phyloP scores from a whole-genome alignment of 1,284 basidiomycete species.

The Spongispora temasekensis region DNA sequence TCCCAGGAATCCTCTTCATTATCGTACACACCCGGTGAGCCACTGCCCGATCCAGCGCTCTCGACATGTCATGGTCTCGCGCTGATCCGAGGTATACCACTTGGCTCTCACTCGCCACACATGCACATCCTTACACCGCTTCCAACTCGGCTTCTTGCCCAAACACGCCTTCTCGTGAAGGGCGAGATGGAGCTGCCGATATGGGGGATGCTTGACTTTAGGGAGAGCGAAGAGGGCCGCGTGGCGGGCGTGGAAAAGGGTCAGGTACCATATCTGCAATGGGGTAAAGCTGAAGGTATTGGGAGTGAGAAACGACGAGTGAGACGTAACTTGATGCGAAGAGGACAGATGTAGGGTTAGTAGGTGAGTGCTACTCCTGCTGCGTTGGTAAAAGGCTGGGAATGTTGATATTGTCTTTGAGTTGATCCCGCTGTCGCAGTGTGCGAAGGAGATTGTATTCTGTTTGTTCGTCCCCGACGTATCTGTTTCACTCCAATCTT shows the following conservation, averaged over 20 bases:
- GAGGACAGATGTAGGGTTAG: conserved; percentile 58
- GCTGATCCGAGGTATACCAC: conserved; percentile 58
- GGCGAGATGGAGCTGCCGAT: conserved; percentile 88
- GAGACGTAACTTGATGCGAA: conserved; percentile 88
- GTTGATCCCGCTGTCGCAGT: no score
- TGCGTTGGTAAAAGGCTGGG: not conserved
- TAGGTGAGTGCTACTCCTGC: not conserved
- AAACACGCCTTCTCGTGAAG: conserved; percentile 62
- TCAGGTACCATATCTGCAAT: conserved; percentile 81
- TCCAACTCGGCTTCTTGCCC: conserved; percentile 45
- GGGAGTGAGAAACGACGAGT: conserved; percentile 75
- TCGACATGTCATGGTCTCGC: conserved; percentile 72
- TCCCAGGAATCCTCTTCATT: conserved; percentile 24
- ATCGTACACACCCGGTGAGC: conserved; percentile 58
- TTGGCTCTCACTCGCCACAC: conserved; percentile 27
- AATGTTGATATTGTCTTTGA: no score
- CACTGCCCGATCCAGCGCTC: conserved; percentile 53
- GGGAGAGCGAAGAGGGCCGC: conserved; percentile 41
- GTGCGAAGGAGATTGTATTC: no score
- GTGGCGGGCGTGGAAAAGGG: conserved; percentile 59
- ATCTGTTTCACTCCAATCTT: no score
- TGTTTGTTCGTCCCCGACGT: no score
- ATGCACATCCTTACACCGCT: conserved; percentile 81
- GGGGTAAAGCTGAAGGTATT: conserved; percentile 65
- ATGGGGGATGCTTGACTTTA: conserved; percentile 84